Conservation (phyloP, 192 early-diverging fungal genomes). For the Podochytrium sp. region DNA sequence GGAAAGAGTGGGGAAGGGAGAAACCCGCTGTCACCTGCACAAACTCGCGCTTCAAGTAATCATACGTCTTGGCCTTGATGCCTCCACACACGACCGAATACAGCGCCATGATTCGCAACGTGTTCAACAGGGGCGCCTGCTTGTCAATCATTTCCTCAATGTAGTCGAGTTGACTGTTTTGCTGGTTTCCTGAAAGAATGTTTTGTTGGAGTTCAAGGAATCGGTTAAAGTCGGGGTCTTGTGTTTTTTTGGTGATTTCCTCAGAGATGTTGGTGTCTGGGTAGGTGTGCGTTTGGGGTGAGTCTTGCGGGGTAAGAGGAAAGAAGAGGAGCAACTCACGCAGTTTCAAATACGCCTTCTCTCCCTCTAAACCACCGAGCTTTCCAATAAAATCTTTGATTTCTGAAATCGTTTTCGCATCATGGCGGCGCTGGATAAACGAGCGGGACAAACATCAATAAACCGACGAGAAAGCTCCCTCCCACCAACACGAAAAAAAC, state of each 20-base stretch:
- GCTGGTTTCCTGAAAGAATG: slow-evolving; percentile 76
- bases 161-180: slow-evolving; percentile 72
- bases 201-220: slow-evolving; percentile 91
- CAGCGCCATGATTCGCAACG: slow-evolving; percentile 82
- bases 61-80: slow-evolving; percentile 82
- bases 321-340: slow-evolving; percentile 53
- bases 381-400: slow-evolving; percentile 92
- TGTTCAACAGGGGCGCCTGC: slow-evolving; percentile 70
- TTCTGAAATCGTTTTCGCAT: slow-evolving; percentile 87
- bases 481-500: not conserved
- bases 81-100: slow-evolving; percentile 82
- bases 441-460: slow-evolving; percentile 15
- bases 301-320: not conserved
- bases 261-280: slow-evolving; percentile 82
- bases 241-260: slow-evolving; percentile 77
- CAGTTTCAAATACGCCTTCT: slow-evolving; percentile 81
- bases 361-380: slow-evolving; percentile 78
- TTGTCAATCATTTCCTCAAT: slow-evolving; percentile 86
- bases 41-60: slow-evolving; percentile 82
- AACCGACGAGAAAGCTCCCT: not conserved
- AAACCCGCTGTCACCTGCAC: slow-evolving; percentile 73
- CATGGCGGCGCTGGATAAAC: slow-evolving; percentile 72
- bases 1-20: too few relatives aligned
- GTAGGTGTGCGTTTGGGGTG: slow-evolving; percentile 12
- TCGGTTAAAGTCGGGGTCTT: slow-evolving; percentile 79